Percentiles rank a stretch among this genome's conserved stretches.
Conservation (phyloP, 2,329 filamentous ascomycete species). For the Cytospora paraplurivora region DNA sequence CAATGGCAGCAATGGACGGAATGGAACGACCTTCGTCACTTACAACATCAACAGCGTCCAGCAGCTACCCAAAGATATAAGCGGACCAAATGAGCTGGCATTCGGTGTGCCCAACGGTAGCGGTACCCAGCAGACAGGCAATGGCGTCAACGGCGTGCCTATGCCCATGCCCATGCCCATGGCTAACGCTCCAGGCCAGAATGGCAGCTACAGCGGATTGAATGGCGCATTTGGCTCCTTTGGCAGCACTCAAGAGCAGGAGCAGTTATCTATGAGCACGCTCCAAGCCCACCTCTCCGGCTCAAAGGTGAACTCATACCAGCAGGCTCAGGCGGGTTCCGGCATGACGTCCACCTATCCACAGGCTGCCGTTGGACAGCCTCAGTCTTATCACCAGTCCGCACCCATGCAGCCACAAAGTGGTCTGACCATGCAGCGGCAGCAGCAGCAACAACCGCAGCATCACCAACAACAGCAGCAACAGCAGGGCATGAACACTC, state of each 20-base stretch:
- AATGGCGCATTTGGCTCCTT: background rate
- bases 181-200: background rate
- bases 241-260: conserved; percentile 11
- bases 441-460: conserved; percentile 10
- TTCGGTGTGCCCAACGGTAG: background rate
- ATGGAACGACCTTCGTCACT: background rate
- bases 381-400: conserved; percentile 5
- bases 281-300: conserved; percentile 19
- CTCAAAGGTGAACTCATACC: background rate
- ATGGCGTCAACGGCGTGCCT: background rate
- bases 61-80: background rate
- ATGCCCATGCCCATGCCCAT: background rate
- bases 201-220: background rate
- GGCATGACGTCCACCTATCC: background rate
- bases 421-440: conserved; percentile 4
- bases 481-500: background rate
- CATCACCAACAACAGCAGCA: conserved; percentile 13
- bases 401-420: background rate
- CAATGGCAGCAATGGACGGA: background rate
- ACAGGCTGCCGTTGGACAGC: background rate
- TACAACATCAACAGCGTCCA: background rate
- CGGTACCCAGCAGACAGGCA: background rate
- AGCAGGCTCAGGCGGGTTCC: conserved; percentile 2
- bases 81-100: too few species aligned
- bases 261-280: conserved; percentile 15